Evolutionary conservation across 169 alveolate genomes (phyloP).

Genomic region (Toxoplasma gondii): DNA sequence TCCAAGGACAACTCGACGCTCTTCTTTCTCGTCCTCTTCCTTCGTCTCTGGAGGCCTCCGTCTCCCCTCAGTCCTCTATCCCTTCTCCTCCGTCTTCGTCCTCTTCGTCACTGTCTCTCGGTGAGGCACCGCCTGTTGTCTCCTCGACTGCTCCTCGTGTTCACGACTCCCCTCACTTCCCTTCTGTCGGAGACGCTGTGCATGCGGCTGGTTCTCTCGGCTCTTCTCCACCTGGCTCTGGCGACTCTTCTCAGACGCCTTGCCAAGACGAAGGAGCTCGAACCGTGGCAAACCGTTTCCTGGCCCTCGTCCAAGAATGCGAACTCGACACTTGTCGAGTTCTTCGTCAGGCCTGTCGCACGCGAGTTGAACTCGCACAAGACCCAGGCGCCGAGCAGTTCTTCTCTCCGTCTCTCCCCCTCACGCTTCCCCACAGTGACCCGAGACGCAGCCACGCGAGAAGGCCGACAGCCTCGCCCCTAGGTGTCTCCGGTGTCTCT

Average conservation of each 20-base stretch:
- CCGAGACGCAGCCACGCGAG: neutral
- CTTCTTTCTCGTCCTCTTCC: slow-evolving; percentile 4
- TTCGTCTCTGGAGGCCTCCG: neutral
- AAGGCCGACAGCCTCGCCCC: neutral
- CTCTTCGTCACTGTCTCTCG: neutral
- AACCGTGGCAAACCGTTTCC: neutral
- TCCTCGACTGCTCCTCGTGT: too few species aligned
- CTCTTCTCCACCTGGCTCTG: neutral
- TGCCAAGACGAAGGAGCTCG: neutral
- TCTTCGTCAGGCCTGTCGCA: slow-evolving; percentile 41
- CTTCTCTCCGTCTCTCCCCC: neutral
- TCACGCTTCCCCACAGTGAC: neutral
- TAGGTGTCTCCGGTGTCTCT: neutral
- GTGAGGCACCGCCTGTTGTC: neutral
- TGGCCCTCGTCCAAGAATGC: slow-evolving; percentile 44
- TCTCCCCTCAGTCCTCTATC: neutral
- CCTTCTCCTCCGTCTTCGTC: neutral
- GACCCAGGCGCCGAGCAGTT: slow-evolving; percentile 3
- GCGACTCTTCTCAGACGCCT: neutral
- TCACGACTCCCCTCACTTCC: neutral
- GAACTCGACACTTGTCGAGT: slow-evolving; percentile 45
- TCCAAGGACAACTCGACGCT: neutral
- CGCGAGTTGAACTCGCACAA: slow-evolving; percentile 30
- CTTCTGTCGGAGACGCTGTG: neutral
- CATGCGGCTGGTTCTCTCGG: neutral